These are phyloP conservation scores for Fraxinus paxiana DNA, from an alignment of 305 asterid genomes.

Conservation along the genomic window DNA sequence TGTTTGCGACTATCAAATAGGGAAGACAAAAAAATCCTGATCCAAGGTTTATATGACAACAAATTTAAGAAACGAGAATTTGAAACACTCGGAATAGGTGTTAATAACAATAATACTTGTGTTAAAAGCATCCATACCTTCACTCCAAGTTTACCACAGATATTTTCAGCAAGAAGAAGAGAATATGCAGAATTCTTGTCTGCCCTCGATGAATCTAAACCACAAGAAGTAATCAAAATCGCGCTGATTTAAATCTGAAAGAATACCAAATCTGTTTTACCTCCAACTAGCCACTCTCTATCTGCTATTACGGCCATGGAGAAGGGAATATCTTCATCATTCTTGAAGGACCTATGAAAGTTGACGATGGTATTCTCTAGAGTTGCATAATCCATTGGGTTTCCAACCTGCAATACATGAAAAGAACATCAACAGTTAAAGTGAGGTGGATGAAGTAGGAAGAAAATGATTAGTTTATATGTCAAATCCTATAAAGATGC, in stretches of 20 bases:
- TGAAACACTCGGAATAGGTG: neutral
- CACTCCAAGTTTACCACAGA: constrained; percentile 71
- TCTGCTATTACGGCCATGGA: constrained; percentile 86
- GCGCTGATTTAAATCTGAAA: constrained; percentile 14
- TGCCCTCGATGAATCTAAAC: constrained; percentile 73
- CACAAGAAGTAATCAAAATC: constrained; percentile 16
- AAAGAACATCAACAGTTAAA: constrained; percentile 4
- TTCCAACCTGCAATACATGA: constrained; percentile 63
- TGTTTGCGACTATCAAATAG: neutral
- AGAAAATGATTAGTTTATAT: neutral
- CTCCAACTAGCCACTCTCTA: constrained; percentile 90
- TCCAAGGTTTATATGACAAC: neutral
- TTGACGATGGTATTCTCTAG: constrained; percentile 62
- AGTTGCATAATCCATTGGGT: constrained; percentile 79
- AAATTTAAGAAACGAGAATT: neutral
- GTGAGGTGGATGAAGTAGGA: constrained; percentile 13
- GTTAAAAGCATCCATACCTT: constrained; percentile 45
- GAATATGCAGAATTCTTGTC: constrained; percentile 89
- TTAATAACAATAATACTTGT: neutral
- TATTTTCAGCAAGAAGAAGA: constrained; percentile 91
- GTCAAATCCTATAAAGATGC: constrained; percentile 13
- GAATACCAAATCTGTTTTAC: constrained; percentile 35
- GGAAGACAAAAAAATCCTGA: neutral
- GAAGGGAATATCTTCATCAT: constrained; percentile 59
- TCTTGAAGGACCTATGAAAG: constrained; percentile 48